Conservation (phyloP, 73 alveolate genomes). For the Paramecium caudatum region DNA sequence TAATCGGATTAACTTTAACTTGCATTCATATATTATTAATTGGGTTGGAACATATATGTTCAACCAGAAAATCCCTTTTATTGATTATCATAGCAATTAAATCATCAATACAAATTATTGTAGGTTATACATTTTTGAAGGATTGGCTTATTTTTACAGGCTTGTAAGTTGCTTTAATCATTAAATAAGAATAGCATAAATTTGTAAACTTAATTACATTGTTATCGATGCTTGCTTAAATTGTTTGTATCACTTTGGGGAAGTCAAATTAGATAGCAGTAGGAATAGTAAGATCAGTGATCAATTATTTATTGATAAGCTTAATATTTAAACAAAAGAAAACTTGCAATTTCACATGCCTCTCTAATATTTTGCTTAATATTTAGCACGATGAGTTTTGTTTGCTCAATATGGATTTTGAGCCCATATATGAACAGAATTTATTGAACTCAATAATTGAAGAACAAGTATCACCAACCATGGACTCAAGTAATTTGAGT, state of each 20-base stretch:
- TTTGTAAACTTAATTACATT: neutral
- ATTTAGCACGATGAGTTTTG: slow-evolving; percentile 3
- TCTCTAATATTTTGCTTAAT: neutral
- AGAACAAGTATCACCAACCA: neutral
- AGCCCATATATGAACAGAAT: neutral
- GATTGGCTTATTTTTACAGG: slow-evolving; percentile 13
- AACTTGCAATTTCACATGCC: neutral
- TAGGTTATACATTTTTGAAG: neutral
- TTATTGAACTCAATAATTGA: neutral
- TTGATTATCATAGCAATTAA: too few species aligned
- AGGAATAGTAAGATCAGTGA: neutral
- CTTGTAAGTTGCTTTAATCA: neutral
- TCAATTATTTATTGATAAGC: neutral
- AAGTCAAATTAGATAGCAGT: neutral
- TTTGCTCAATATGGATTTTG: neutral
- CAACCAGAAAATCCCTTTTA: too few species aligned
- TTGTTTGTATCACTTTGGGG: neutral
- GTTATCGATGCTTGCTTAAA: neutral
- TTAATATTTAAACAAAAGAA: neutral
- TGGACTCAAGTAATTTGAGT: slow-evolving; percentile 7
- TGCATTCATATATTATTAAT: neutral
- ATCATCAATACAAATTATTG: too few species aligned
- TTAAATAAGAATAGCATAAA: slow-evolving; percentile 5
- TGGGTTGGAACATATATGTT: neutral
- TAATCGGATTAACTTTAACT: neutral